These are phyloP conservation scores for Microcyclospora tardicrescens DNA, from an alignment of 2,329 filamentous ascomycete species.

Conservation along the genomic window DNA sequence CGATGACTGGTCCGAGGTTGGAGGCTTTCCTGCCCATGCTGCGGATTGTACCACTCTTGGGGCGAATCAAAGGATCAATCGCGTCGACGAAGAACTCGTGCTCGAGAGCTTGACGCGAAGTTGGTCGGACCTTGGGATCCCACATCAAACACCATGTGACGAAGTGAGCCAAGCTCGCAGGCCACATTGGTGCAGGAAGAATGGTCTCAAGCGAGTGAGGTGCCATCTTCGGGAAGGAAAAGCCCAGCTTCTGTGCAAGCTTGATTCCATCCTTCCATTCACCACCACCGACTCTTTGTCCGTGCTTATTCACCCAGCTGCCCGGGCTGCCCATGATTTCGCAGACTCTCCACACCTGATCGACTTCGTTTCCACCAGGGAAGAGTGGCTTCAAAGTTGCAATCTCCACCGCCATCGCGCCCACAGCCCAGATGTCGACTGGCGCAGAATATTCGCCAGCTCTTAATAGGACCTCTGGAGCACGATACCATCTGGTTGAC, in stretches of 20 bases:
- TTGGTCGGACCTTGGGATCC: constrained; percentile 87
- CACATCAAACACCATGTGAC: constrained; percentile 99
- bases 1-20: constrained; percentile 53
- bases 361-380: constrained; percentile 94
- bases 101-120: constrained; percentile 81
- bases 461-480: constrained; percentile 82
- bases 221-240: constrained; percentile 98
- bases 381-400: constrained; percentile 94
- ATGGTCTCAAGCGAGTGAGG: constrained; percentile 94
- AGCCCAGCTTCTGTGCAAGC: constrained; percentile 88
- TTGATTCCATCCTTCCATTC: constrained; percentile 94
- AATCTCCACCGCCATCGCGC: constrained; percentile 96
- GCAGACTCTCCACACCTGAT: constrained; percentile 97
- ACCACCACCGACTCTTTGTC: constrained; percentile 75
- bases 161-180: constrained; percentile 72
- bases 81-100: constrained; percentile 94
- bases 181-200: constrained; percentile 82
- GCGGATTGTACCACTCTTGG: constrained; percentile 78
- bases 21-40: constrained; percentile 84
- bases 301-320: constrained; percentile 92
- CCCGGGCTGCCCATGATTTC: constrained; percentile 99
- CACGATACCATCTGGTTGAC: constrained; percentile 89
- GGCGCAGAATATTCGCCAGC: constrained; percentile 95
- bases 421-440: constrained; percentile 96
- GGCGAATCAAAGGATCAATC: constrained; percentile 66